Evolutionary conservation across 1,284 basidiomycete species (phyloP).

Genomic region (Wallemia mellicola): DNA sequence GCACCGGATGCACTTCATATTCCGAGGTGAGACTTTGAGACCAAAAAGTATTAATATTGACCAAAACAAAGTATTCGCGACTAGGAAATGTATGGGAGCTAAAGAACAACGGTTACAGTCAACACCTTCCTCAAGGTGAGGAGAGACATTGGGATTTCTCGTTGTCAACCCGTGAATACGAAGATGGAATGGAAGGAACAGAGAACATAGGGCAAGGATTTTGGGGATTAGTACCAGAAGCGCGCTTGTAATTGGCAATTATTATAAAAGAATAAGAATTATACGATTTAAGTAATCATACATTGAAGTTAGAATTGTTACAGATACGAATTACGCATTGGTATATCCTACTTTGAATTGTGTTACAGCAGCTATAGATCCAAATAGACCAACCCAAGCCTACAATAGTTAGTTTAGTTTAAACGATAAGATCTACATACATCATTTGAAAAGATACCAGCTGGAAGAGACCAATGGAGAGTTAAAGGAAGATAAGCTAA

Average conservation of each 20-base stretch:
- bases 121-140: not conserved
- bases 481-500: constrained; percentile 46
- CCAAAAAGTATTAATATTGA: too few species aligned
- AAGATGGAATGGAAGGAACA: not conserved
- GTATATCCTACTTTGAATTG: constrained; percentile 34
- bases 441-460: not conserved
- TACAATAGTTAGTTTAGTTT: constrained; percentile 10
- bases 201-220: not conserved
- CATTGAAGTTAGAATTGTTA: too few species aligned
- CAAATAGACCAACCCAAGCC: constrained; percentile 31
- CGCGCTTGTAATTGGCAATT: not conserved
- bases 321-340: not conserved
- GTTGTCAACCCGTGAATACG: not conserved
- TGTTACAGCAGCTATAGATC: constrained; percentile 29
- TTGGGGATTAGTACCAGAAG: not conserved
- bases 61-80: not conserved
- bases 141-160: not conserved
- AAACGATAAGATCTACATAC: constrained; percentile 6
- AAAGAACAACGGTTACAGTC: not conserved
- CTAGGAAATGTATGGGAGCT: not conserved
- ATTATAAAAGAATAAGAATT: not conserved
- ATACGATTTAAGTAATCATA: not conserved
- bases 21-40: not conserved
- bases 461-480: constrained; percentile 37
- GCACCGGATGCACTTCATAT: not conserved